A percentile compares a stretch with the other conserved stretches of the same genome.
phyloP scores from a whole-genome alignment of 2,329 filamentous ascomycete genomes.

The Arthrobotrys sphaeroides region DNA sequence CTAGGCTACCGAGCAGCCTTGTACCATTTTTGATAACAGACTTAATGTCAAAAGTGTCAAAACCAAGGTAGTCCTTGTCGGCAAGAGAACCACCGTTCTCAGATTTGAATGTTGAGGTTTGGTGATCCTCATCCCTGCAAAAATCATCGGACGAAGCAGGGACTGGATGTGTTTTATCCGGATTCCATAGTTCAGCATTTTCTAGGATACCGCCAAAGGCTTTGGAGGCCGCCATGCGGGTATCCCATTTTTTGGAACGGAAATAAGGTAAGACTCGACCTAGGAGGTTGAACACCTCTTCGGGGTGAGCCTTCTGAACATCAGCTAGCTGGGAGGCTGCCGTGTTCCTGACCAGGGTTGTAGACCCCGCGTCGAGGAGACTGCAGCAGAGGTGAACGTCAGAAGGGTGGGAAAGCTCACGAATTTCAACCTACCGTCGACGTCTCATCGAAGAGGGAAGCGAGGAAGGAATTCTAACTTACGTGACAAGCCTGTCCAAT shows the following conservation, averaged over 20 bases:
- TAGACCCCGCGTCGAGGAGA: slow-evolving; percentile 96
- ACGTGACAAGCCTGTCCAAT: slow-evolving; percentile 87
- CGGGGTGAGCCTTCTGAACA: slow-evolving; percentile 96
- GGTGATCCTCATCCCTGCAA: slow-evolving; percentile 59
- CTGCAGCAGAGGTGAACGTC: slow-evolving; percentile 63
- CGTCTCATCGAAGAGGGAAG: no score
- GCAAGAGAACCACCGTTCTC: slow-evolving; percentile 35
- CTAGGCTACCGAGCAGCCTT: slow-evolving; percentile 81
- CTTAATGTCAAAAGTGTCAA: slow-evolving; percentile 79
- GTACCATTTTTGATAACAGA: slow-evolving; percentile 84
- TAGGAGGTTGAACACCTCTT: slow-evolving; percentile 95
- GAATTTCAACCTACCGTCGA: no score
- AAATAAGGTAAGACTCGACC: slow-evolving; percentile 95
- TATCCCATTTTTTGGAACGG: slow-evolving; percentile 96
- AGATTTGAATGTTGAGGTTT: slow-evolving; percentile 25
- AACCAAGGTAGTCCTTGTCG: slow-evolving; percentile 73
- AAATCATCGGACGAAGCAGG: slow-evolving; percentile 59
- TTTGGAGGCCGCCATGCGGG: slow-evolving; percentile 88
- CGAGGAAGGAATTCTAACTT: slow-evolving; percentile 65
- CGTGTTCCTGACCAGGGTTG: slow-evolving; percentile 92
- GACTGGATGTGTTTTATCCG: slow-evolving; percentile 77
- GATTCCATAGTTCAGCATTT: slow-evolving; percentile 86
- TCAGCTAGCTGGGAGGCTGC: slow-evolving; percentile 96
- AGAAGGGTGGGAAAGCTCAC: background rate
- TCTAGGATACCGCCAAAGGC: slow-evolving; percentile 93